Evolutionary conservation across 768 basidiomycete genomes (phyloP).

Genomic region (Mycena leptocephala): DNA sequence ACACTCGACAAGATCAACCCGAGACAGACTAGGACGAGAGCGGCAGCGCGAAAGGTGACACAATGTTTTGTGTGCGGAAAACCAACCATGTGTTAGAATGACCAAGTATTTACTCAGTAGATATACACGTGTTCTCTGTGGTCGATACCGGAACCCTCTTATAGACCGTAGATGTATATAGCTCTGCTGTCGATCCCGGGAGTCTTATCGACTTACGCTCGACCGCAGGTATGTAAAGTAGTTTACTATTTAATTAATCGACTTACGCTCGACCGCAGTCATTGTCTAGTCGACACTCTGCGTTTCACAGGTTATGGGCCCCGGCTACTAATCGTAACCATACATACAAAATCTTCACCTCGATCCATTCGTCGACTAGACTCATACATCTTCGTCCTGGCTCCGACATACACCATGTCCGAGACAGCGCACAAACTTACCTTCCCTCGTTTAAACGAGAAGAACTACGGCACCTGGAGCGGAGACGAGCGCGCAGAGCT

Average conservation of each 20-base stretch:
- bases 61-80: too few relatives aligned
- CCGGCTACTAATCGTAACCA: neutral
- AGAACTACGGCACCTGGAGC: constrained; percentile 10
- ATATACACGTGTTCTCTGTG: too few relatives aligned
- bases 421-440: neutral
- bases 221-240: constrained; percentile 17
- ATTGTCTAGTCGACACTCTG: neutral
- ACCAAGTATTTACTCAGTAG: too few relatives aligned
- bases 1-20: too few relatives aligned
- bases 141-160: too few relatives aligned
- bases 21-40: too few relatives aligned
- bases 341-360: neutral
- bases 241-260: neutral
- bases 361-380: neutral
- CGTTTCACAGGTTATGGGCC: constrained; percentile 31
- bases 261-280: constrained; percentile 31
- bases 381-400: too few relatives aligned
- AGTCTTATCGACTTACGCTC: constrained; percentile 27
- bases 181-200: neutral
- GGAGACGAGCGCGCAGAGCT: constrained; percentile 19
- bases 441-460: constrained; percentile 22
- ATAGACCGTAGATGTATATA: neutral
- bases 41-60: too few relatives aligned
- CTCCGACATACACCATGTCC: constrained; percentile 19
- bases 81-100: too few relatives aligned